phyloP scores from a whole-genome alignment of 2,329 filamentous ascomycete species.

The Diplodia mutila region DNA sequence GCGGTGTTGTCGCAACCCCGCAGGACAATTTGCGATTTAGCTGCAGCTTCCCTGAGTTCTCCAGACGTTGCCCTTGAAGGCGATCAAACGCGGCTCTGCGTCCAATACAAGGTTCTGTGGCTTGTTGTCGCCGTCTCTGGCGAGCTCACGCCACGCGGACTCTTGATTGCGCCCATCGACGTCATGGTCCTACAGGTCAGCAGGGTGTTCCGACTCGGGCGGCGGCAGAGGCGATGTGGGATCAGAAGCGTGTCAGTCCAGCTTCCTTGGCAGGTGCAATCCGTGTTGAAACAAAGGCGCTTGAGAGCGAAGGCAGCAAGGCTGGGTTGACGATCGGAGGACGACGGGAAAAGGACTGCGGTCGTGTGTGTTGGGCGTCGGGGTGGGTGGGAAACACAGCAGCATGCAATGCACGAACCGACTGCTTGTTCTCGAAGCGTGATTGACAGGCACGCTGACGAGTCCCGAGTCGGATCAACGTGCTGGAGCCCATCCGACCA shows the following conservation, averaged over 20 bases:
- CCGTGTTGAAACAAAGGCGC: neutral
- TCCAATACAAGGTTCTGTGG: neutral
- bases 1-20: neutral
- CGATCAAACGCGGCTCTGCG: slow-evolving; percentile 21
- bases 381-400: neutral
- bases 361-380: neutral
- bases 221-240: neutral
- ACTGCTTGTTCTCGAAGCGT: slow-evolving; percentile 3
- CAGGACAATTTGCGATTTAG: neutral
- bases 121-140: neutral
- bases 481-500: neutral
- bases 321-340: neutral
- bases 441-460: slow-evolving; percentile 19
- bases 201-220: neutral
- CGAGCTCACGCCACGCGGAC: slow-evolving; percentile 13
- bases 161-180: neutral
- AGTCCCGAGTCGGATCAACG: slow-evolving; percentile 1
- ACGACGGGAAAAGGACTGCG: neutral
- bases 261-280: neutral
- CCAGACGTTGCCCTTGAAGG: slow-evolving; percentile 3
- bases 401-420: neutral
- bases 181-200: neutral
- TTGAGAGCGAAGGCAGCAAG: neutral
- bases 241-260: neutral
- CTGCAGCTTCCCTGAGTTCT: neutral